Conservation (phyloP, 2,329 filamentous ascomycete genomes). For the Diaporthe citri region DNA sequence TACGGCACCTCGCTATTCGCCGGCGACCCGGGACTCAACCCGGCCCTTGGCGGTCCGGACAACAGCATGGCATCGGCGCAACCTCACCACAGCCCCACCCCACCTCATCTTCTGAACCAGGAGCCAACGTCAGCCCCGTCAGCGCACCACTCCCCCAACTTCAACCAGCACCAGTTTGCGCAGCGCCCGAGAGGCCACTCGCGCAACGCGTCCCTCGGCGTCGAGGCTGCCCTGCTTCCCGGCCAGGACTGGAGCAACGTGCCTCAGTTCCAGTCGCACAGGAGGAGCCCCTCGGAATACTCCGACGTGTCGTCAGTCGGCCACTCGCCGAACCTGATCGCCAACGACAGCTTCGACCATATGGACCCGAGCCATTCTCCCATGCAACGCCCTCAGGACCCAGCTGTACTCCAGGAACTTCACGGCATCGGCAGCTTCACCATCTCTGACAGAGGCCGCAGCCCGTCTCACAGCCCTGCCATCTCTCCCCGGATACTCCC, state of each 20-base stretch:
- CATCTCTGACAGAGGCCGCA: constrained; percentile 81
- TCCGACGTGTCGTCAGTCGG: constrained; percentile 91
- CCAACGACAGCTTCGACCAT: constrained; percentile 84
- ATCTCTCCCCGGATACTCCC: constrained; percentile 73
- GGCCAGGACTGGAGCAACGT: constrained; percentile 65
- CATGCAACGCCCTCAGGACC: constrained; percentile 80
- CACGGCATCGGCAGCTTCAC: constrained; percentile 84
- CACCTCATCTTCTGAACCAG: constrained; percentile 66
- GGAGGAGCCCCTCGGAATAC: constrained; percentile 88
- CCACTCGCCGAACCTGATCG: constrained; percentile 81
- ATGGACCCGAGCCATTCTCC: constrained; percentile 81
- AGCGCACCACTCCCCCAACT: constrained; percentile 68
- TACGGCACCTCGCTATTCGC: constrained; percentile 74
- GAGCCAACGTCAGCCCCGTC: constrained; percentile 64
- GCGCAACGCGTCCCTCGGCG: constrained; percentile 68
- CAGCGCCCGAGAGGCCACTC: constrained; percentile 62
- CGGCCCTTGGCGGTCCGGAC: constrained; percentile 59
- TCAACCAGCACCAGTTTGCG: constrained; percentile 68
- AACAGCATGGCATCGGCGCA: constrained; percentile 68
- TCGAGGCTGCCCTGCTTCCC: constrained; percentile 68
- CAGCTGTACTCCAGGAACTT: constrained; percentile 80
- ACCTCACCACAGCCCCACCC: constrained; percentile 68
- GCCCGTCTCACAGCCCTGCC: constrained; percentile 81
- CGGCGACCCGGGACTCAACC: constrained; percentile 57
- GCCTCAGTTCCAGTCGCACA: constrained; percentile 81